A percentile compares a stretch with the other conserved stretches of the same genome.
These are phyloP conservation scores for Talaromyces sp. DNA, from an alignment of 2,329 filamentous ascomycete genomes.

Conservation along the genomic window DNA sequence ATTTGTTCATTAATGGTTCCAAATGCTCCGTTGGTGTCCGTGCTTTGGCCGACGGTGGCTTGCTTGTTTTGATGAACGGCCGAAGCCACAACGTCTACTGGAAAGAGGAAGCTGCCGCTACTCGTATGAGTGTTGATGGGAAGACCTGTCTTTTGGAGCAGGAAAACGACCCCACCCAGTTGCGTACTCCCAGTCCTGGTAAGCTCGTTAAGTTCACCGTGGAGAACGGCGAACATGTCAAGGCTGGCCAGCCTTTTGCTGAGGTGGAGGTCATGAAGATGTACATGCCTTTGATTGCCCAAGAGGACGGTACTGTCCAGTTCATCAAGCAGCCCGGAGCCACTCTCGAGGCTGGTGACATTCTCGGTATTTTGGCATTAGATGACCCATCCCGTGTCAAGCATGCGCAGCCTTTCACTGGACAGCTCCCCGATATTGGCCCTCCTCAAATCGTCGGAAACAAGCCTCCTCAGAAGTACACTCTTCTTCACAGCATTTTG, in stretches of 20 bases:
- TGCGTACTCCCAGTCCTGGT: slow-evolving; percentile 89
- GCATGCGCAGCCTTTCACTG: slow-evolving; percentile 90
- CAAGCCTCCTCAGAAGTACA: slow-evolving; percentile 88
- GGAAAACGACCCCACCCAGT: slow-evolving; percentile 97
- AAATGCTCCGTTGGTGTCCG: slow-evolving; percentile 92
- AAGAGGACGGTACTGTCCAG: slow-evolving; percentile 94
- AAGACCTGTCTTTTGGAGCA: slow-evolving; percentile 98
- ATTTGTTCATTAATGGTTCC: slow-evolving; percentile 97
- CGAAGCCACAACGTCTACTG: slow-evolving; percentile 98
- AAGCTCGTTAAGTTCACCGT: slow-evolving; percentile 98
- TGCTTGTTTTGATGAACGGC: slow-evolving; percentile 84
- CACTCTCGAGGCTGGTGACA: slow-evolving; percentile 96
- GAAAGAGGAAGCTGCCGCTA: slow-evolving; percentile 97
- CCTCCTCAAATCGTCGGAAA: slow-evolving; percentile 81
- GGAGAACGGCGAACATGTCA: slow-evolving; percentile 90
- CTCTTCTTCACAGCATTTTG: slow-evolving; percentile 71
- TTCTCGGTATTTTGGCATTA: slow-evolving; percentile 91
- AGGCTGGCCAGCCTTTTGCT: slow-evolving; percentile 86
- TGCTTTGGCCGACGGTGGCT: slow-evolving; percentile 86
- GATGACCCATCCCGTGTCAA: slow-evolving; percentile 96
- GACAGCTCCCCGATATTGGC: slow-evolving; percentile 82
- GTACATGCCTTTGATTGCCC: slow-evolving; percentile 97
- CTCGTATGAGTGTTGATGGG: slow-evolving; percentile 91
- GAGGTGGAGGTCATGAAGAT: slow-evolving; percentile 99
- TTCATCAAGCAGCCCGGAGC: slow-evolving; percentile 98